Conservation (phyloP, 176 grass and related monocot species). For the Poa pratensis region DNA sequence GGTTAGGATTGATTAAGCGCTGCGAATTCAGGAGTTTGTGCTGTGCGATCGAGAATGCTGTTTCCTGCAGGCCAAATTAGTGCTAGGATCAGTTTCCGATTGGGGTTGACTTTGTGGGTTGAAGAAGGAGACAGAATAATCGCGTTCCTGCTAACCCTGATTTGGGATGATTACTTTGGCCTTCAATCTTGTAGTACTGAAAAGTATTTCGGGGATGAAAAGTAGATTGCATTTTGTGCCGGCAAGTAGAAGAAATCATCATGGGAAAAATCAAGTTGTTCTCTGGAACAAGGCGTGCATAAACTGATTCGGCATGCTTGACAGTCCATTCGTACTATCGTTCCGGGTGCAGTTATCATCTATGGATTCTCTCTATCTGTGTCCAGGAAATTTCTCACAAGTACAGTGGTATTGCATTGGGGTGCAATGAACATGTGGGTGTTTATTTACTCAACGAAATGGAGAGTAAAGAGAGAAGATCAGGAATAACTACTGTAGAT, state of each 20-base stretch:
- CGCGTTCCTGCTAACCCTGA: neutral
- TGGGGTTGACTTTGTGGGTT: slow-evolving; percentile 28
- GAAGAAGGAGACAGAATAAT: neutral
- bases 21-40: neutral
- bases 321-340: neutral
- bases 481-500: neutral
- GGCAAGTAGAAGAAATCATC: neutral
- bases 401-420: neutral
- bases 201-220: no score
- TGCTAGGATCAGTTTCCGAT: neutral
- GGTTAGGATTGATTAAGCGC: neutral
- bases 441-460: slow-evolving; percentile 13
- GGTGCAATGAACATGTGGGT: neutral
- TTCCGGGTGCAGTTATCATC: neutral
- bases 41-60: neutral
- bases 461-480: neutral
- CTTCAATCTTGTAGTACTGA: neutral
- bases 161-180: neutral
- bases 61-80: neutral
- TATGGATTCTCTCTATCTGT: neutral
- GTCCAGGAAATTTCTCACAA: neutral
- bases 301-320: neutral
- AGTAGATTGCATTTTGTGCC: neutral
- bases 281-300: neutral
- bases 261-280: neutral